Evolutionary conservation across 441 rosid genomes (phyloP).

Genomic region (Dalechampia spathulata): DNA sequence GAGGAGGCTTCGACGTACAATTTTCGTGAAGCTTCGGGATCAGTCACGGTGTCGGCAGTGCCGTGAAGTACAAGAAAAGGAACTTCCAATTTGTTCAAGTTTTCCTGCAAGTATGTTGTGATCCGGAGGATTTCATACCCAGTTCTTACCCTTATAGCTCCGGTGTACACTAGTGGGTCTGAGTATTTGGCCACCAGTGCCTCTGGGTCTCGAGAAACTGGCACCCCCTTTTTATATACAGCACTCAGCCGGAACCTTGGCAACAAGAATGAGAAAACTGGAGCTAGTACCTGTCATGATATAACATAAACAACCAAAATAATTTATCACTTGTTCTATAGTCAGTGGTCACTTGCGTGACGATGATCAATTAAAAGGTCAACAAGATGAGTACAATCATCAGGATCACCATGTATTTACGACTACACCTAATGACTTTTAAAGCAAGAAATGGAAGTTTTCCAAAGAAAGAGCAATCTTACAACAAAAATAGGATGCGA

Average conservation of each 20-base stretch:
- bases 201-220: constrained; percentile 67
- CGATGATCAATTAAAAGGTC: no score
- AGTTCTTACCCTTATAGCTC: constrained; percentile 58
- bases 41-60: constrained; percentile 61
- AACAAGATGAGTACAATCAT: no score
- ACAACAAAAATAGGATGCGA: constrained; percentile 73
- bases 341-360: no score
- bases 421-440: no score
- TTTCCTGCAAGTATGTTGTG: constrained; percentile 52
- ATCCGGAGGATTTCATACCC: constrained; percentile 86
- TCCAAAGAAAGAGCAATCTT: constrained; percentile 9
- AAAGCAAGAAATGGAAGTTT: neutral
- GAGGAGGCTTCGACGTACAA: constrained; percentile 64
- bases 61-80: constrained; percentile 83
- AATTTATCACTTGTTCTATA: neutral
- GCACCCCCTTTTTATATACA: constrained; percentile 65
- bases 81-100: constrained; percentile 40
- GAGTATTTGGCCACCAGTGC: constrained; percentile 79
- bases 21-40: constrained; percentile 58
- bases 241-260: constrained; percentile 61
- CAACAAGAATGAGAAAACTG: constrained; percentile 50
- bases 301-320: neutral
- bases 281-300: constrained; percentile 55
- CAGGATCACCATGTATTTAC: neutral
- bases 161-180: constrained; percentile 80